Evolutionary conservation across 805 yeast genomes (phyloP), one percentile per base, ranked within the genome.

Genomic region (Metschnikowia matae): DNA sequence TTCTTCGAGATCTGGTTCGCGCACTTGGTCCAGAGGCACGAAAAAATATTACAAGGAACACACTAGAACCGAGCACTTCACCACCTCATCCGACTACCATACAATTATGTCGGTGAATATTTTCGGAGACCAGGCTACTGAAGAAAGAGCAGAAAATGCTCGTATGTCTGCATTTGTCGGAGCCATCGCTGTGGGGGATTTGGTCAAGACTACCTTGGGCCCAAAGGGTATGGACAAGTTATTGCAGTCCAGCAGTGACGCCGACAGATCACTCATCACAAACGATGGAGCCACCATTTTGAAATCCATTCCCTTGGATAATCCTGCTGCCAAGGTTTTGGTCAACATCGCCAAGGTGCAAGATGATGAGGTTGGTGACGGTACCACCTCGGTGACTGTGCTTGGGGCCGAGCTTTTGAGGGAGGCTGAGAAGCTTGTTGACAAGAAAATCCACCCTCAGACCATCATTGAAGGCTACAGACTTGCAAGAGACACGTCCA

Each of bases 181-280:
- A 44, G 99, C 99, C 57, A 92, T 94, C 65, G 99, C 99, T 38
- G 99, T 94, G 34, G 99, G 99, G 47, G 99, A 94, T 69, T 78
- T 94, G 54, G 99, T 92, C 42, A 92, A 92, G 69, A 77, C 90
- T 31, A 87, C 99, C 2, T 74, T 94, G 56, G 99, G 99, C 14
- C 99, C 99, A 54, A 92, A 94, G 66, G 99, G 99, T 55, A 92
- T 94, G 98, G 99, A 94, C 69, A 94, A 94, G 68, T 75, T 94
- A 55, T 75, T 94, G 54, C 96, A 89, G 63, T 84, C 95, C 57
- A 87, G 96, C 17, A 79, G 90, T 4, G 81, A 94, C 40, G 61
- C 66, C 46, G 89, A 88, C 43, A 77, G 77, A 49, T 78, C 94
- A 2, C 64, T 91, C 63, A 91, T 94, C 36, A 94, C 99, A 44